Evolutionary conservation across 129 eudicot species (phyloP).

Genomic region (Helichrysum umbraculigerum): DNA sequence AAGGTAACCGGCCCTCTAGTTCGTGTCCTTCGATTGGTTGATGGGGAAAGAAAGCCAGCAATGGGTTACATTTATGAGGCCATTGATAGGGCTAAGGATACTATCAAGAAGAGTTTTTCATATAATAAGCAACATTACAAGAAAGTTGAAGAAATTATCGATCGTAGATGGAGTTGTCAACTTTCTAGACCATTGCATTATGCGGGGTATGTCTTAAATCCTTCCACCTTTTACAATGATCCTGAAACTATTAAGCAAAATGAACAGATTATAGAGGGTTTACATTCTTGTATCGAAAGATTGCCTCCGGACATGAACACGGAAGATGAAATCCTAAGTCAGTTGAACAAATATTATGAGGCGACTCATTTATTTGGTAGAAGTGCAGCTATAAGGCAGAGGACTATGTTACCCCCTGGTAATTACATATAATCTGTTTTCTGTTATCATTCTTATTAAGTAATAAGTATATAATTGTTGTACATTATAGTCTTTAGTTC

Average conservation of each 20-base stretch:
- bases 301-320: too few species aligned
- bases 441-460: too few species aligned
- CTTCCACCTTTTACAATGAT: not conserved
- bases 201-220: not conserved
- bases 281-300: not conserved
- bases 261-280: not conserved
- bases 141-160: not conserved
- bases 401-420: too few species aligned
- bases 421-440: too few species aligned
- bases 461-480: too few species aligned
- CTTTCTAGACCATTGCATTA: not conserved
- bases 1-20: not conserved
- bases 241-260: too few species aligned
- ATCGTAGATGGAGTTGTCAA: not conserved
- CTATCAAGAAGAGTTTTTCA: not conserved
- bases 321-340: too few species aligned
- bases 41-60: not conserved
- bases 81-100: not conserved
- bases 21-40: not conserved
- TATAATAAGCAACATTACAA: not conserved
- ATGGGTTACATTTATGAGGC: not conserved
- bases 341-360: too few species aligned
- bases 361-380: too few species aligned
- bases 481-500: too few species aligned
- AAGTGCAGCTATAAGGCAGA: too few species aligned